Percentiles rank a stretch among this genome's conserved stretches.
Conservation (phyloP, 2,329 filamentous ascomycete species). For the Fusarium albidum region DNA sequence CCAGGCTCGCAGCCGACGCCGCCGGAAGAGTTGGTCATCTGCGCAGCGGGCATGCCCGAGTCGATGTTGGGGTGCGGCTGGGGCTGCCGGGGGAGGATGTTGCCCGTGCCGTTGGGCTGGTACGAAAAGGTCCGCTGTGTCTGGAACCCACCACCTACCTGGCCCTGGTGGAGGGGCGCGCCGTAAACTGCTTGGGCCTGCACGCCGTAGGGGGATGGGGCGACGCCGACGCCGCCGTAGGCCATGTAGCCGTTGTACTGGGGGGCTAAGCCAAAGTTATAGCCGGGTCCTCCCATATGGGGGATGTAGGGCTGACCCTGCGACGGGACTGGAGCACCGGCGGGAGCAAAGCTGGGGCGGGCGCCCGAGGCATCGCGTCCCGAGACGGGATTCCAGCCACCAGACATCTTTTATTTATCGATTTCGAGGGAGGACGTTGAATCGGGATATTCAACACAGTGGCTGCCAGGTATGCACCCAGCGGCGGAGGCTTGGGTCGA, state of each 20-base stretch:
- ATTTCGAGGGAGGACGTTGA: not conserved
- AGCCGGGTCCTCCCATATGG: slow-evolving; percentile 47
- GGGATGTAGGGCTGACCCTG: slow-evolving; percentile 51
- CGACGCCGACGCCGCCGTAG: slow-evolving; percentile 34
- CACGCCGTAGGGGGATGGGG: slow-evolving; percentile 12
- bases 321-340: slow-evolving; percentile 43
- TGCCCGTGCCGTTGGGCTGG: slow-evolving; percentile 50
- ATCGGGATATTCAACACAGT: slow-evolving; percentile 23
- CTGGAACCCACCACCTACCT: slow-evolving; percentile 37
- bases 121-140: slow-evolving; percentile 41
- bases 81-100: slow-evolving; percentile 49
- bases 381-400: slow-evolving; percentile 51
- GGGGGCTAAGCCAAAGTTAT: slow-evolving; percentile 41
- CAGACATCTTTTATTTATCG: slow-evolving; percentile 45
- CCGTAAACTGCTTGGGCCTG: slow-evolving; percentile 15
- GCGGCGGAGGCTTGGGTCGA: slow-evolving; percentile 39
- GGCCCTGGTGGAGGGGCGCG: slow-evolving; percentile 20
- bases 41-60: slow-evolving; percentile 57
- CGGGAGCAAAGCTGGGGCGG: slow-evolving; percentile 46
- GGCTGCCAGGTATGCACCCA: slow-evolving; percentile 51
- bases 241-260: slow-evolving; percentile 34
- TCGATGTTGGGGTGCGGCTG: slow-evolving; percentile 54
- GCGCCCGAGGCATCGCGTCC: slow-evolving; percentile 47
- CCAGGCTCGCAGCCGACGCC: slow-evolving; percentile 67
- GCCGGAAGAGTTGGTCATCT: slow-evolving; percentile 65